Evolutionary conservation across 2,329 filamentous ascomycete genomes (phyloP).

Genomic region (Ophiostoma sp.): DNA sequence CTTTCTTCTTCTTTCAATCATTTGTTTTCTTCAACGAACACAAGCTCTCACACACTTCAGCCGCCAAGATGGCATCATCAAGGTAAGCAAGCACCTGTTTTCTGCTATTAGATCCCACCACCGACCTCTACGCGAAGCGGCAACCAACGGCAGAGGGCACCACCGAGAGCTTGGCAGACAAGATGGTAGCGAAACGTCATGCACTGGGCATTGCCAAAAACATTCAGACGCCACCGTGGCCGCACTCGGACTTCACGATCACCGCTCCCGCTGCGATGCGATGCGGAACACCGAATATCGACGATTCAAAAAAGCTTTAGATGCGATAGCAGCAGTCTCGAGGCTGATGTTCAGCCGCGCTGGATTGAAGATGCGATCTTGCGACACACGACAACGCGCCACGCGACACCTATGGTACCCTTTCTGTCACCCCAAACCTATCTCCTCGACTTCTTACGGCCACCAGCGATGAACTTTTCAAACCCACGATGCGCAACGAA

Average conservation of each 20-base stretch:
- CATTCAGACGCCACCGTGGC: background rate
- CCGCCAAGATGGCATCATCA: conserved; percentile 30
- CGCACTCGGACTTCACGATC: background rate
- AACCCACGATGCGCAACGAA: background rate
- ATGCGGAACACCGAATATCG: background rate
- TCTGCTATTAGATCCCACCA: background rate
- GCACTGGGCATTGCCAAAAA: background rate
- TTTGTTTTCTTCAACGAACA: background rate
- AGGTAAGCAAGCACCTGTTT: conserved; percentile 23
- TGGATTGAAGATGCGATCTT: background rate
- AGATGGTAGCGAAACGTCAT: background rate
- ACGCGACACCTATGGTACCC: background rate
- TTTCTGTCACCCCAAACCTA: too few species aligned
- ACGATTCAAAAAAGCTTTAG: background rate
- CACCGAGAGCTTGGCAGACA: background rate
- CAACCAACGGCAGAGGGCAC: conserved; percentile 6
- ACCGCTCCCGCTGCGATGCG: background rate
- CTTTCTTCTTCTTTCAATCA: background rate
- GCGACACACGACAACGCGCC: background rate
- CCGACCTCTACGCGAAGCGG: background rate
- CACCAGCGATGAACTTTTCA: background rate
- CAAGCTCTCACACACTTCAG: background rate
- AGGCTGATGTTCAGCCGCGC: background rate
- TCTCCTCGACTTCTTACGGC: background rate
- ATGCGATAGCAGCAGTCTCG: background rate